A percentile compares a stretch with the other conserved stretches of the same genome.
phyloP scores from a whole-genome alignment of 331 rosid species.

The Ulmus americana region DNA sequence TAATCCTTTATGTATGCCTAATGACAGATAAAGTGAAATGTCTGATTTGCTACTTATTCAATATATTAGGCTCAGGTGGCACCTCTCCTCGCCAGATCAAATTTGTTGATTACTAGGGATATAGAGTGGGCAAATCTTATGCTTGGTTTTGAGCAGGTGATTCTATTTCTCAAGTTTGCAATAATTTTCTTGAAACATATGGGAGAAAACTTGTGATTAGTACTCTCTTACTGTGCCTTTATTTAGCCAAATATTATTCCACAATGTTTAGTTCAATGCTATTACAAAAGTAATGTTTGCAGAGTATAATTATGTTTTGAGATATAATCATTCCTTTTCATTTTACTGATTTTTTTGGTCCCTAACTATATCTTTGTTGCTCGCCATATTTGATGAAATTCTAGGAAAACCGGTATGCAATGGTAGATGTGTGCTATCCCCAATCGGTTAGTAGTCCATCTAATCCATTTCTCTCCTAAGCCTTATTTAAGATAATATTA shows the following conservation, averaged over 20 bases:
- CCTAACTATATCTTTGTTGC: slow-evolving; percentile 17
- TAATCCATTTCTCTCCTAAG: slow-evolving; percentile 10
- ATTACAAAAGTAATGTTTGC: background rate
- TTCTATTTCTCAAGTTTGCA: background rate
- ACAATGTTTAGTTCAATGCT: background rate
- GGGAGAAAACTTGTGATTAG: background rate
- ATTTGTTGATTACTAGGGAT: slow-evolving; percentile 83
- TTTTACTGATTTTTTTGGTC: slow-evolving; percentile 17
- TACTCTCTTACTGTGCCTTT: background rate
- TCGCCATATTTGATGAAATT: slow-evolving; percentile 30
- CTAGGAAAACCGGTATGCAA: slow-evolving; percentile 91
- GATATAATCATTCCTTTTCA: background rate
- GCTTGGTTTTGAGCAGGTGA: slow-evolving; percentile 91
- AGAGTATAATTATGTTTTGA: background rate
- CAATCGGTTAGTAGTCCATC: slow-evolving; percentile 61
- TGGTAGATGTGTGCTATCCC: slow-evolving; percentile 90
- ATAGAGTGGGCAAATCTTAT: slow-evolving; percentile 98
- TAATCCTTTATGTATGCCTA: background rate
- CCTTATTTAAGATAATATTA: slow-evolving; percentile 1
- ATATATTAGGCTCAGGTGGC: slow-evolving; percentile 59
- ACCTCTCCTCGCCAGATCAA: slow-evolving; percentile 93
- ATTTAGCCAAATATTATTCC: background rate
- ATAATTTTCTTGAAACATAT: background rate
- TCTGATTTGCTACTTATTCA: slow-evolving; percentile 18
- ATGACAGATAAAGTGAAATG: slow-evolving; percentile 13